Evolutionary conservation across 2,329 filamentous ascomycete genomes (phyloP).

Genomic region (Diaporthe sp.): DNA sequence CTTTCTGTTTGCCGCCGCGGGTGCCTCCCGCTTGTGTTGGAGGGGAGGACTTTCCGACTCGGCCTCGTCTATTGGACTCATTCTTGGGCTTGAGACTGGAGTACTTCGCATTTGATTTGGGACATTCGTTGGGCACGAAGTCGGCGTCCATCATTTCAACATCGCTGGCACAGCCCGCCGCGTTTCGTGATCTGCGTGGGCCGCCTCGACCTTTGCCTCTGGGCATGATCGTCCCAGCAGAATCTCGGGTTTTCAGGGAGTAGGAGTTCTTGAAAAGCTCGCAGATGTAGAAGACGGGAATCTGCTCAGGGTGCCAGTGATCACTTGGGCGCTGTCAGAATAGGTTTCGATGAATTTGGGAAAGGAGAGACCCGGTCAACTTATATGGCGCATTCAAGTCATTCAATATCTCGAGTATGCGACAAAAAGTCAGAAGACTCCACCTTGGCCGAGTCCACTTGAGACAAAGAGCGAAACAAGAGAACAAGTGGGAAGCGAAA

Average conservation of each 20-base stretch:
- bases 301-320: too few species aligned
- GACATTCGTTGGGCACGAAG: background rate
- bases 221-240: background rate
- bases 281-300: background rate
- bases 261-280: background rate
- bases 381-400: background rate
- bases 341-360: background rate
- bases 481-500: background rate
- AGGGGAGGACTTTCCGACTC: background rate
- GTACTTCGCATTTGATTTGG: background rate
- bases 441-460: background rate
- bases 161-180: background rate
- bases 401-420: background rate
- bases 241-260: background rate
- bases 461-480: background rate
- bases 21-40: background rate
- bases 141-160: conserved; percentile 3
- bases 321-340: background rate
- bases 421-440: background rate
- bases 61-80: background rate
- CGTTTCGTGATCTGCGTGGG: background rate
- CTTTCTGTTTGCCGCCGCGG: background rate
- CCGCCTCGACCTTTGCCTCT: conserved; percentile 14
- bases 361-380: background rate
- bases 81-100: background rate